Evolutionary conservation across 768 basidiomycete species (phyloP), one percentile per base, ranked within the genome.

Genomic region (Tephrocybe sp.): DNA sequence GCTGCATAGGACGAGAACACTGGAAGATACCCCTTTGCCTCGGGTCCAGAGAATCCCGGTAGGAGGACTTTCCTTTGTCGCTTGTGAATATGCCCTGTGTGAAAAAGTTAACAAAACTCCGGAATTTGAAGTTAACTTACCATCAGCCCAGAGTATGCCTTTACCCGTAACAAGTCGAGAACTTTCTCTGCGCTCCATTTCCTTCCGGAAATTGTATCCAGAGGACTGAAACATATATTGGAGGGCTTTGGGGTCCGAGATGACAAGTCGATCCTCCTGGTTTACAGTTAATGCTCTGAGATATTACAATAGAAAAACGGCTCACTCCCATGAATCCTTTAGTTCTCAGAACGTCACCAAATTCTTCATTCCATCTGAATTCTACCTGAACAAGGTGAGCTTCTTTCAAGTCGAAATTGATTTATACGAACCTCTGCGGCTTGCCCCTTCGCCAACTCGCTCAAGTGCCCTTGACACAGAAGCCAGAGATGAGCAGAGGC

Each of bases 191-290:
- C 69, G 65, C 41, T 69, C 70, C 9, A 62, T 49, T 41, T 66
- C 69, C 45, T 77, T 80, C 19, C 58, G 60, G 51, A 72, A 80
- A 22, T 64, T 64, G 49, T 79, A 75, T 1, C 66, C 72, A 5
- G 72, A 65, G 2, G 72, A 73, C 28, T 70, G 69, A 52, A 73
- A 70, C 24, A 80, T 71, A 48, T 73, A 69, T 44, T 73, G 71
- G 22, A 75, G 60, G 2, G 75, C 77, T 52, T 80, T 79, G 5
- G 77, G 73, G 59, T 80, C 78, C 4, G 75, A 61, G 6, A 80
- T 53, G 30, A 75, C 54, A n/a, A 80, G 71, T 18, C 69, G 64
- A 49, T 78, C 71, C 53, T 70, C 71, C 77, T 77, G n/a, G n/a
- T n/a, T n/a, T n/a, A n/a, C n/a, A n/a, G 49, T 31, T 7, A 34